These are phyloP conservation scores for Plasmodium fragile DNA, from an alignment of 169 alveolate genomes.

Conservation along the genomic window DNA sequence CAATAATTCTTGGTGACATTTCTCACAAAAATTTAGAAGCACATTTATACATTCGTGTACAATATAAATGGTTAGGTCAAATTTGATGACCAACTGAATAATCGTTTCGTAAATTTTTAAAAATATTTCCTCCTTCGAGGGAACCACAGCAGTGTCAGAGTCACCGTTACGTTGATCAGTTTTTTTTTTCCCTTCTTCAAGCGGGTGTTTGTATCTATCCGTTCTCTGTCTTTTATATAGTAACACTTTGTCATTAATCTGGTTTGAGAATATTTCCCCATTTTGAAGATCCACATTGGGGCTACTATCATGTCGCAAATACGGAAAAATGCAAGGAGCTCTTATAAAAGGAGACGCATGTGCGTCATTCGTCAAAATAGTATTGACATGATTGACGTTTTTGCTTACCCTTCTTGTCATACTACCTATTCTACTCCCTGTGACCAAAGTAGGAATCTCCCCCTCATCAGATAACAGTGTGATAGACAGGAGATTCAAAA, in stretches of 20 bases:
- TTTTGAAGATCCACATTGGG: background rate
- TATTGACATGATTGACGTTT: background rate
- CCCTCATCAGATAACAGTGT: background rate
- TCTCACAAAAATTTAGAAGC: constrained; percentile 19
- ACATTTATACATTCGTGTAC: constrained; percentile 45
- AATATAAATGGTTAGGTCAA: constrained; percentile 46
- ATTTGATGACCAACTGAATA: constrained; percentile 22
- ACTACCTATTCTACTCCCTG: background rate
- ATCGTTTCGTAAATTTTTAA: constrained; percentile 25
- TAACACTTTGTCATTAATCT: background rate
- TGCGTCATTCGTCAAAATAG: background rate
- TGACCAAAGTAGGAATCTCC: background rate
- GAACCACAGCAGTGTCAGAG: background rate
- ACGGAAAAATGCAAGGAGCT: background rate
- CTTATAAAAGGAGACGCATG: background rate
- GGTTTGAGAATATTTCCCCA: background rate
- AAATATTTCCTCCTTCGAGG: constrained; percentile 1
- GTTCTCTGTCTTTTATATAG: constrained; percentile 19
- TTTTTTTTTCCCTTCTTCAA: background rate
- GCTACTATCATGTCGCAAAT: background rate
- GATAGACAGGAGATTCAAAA: background rate
- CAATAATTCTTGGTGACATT: constrained; percentile 19
- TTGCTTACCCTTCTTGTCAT: background rate
- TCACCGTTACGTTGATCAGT: background rate
- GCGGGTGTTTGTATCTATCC: background rate